phyloP scores from a whole-genome alignment of 1,284 basidiomycete genomes.

The Thelephora terrestris region DNA sequence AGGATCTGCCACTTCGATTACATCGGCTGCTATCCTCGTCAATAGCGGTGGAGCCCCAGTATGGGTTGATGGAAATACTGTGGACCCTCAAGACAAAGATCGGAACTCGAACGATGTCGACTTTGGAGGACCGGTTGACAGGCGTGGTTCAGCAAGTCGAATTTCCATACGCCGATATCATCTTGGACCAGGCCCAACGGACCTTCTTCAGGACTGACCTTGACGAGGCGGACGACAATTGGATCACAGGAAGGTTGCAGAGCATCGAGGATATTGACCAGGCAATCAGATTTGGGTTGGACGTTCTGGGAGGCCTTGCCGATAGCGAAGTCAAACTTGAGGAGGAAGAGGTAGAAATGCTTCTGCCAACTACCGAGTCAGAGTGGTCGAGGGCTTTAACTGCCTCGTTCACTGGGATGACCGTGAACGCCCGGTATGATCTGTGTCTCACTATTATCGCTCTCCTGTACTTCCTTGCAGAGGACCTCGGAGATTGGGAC shows the following conservation, averaged over 20 bases:
- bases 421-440: conserved; percentile 64
- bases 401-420: conserved; percentile 48
- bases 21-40: conserved; percentile 34
- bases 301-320: conserved; percentile 53
- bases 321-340: conserved; percentile 64
- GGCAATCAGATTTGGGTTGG: conserved; percentile 45
- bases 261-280: conserved; percentile 44
- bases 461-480: conserved; percentile 63
- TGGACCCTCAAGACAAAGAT: conserved; percentile 51
- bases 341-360: conserved; percentile 51
- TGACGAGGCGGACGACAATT: conserved; percentile 47
- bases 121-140: conserved; percentile 45
- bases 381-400: conserved; percentile 54
- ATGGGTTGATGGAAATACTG: conserved; percentile 44
- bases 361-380: conserved; percentile 41
- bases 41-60: conserved; percentile 35
- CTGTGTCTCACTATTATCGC: conserved; percentile 53
- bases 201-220: conserved; percentile 41
- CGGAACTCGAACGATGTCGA: conserved; percentile 42
- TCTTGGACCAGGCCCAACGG: conserved; percentile 51
- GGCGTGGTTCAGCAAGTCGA: conserved; percentile 65
- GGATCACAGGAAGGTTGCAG: conserved; percentile 49
- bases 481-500: conserved; percentile 52
- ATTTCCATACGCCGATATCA: conserved; percentile 62
- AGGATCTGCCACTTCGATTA: conserved; percentile 58